Conservation (phyloP, 148 eudicot species). For the Tetragonia tetragonoides region DNA sequence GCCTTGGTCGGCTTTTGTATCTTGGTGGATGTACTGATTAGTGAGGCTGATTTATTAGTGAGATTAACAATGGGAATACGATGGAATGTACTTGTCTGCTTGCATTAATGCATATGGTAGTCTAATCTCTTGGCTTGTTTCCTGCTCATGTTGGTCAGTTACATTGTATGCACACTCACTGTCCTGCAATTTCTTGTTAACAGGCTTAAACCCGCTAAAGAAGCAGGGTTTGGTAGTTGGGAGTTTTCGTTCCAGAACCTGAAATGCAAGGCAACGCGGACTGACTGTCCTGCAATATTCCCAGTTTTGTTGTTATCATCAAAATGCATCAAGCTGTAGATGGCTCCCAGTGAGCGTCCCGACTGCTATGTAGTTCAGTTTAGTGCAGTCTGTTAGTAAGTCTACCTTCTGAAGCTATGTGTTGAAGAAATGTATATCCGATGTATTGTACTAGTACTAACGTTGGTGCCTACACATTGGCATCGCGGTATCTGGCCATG, state of each 20-base stretch:
- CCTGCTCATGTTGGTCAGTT: background rate
- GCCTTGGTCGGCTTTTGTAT: no score
- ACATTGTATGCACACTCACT: background rate
- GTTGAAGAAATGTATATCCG: slow-evolving; percentile 17
- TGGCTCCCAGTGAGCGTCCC: background rate
- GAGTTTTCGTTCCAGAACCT: background rate
- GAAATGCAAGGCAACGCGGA: slow-evolving; percentile 4
- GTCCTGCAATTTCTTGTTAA: background rate
- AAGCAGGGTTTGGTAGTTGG: background rate
- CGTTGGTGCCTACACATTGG: background rate
- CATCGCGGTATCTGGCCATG: background rate
- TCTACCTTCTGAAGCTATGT: slow-evolving; percentile 6
- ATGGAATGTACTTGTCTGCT: background rate
- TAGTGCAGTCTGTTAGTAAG: slow-evolving; percentile 20
- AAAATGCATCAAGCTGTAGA: slow-evolving; percentile 1
- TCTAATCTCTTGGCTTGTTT: background rate
- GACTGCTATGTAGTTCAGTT: slow-evolving; percentile 6
- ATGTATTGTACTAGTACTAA: slow-evolving; percentile 24
- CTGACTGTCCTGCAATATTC: no score
- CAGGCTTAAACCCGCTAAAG: background rate
- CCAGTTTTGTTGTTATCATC: background rate
- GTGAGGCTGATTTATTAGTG: background rate
- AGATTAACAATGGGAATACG: background rate
- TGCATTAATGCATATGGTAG: background rate
- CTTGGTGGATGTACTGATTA: no score